Base-by-base conservation (phyloP, 78 protist species). In the Dictyostelium purpureum region DNA sequence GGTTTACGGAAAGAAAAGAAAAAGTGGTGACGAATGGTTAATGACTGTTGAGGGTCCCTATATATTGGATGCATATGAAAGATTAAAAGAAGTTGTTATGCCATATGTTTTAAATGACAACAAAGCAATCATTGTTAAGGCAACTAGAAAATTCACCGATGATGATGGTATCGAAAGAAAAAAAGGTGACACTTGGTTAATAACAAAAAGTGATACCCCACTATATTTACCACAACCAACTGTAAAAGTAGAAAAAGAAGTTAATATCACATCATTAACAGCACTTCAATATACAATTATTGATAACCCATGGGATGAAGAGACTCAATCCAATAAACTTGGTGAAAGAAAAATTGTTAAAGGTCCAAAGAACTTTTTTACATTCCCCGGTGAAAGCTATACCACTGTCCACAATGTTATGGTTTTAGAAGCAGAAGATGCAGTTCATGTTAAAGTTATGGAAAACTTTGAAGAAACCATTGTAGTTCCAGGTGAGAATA, bases 21-120 rank as follows among this genome's bases (percentile, higher is more conserved):
- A 67, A 37, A 33, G 52, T 19, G 89, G 89, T 67, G 89, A 80
- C 9, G 89, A 80, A 67, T 80, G 89, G 89, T 66, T 80, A 16
- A 42, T 80, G 40, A 19, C 18, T 1, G 19, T n/a, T 2, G 89
- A 80, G 43, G 89, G 89, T 49, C 65, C 89, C 6, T 80, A 57
- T 52, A 67, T 80, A 21, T 19, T 67, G 2, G 78, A 80, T 49
- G 77, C 89, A 35, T 80, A 80, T 51, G 89, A 80, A 51, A 73
- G 67, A 67, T 24, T 80, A 19, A 31, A 67, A 0, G 67, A 66
- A 49, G 49, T 18, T 6, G 73, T 80, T 26, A 67, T 67, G 2
- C 77, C 89, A 21, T 31, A 26, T 11, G 78, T 80, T 21, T 56
- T 80, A 7, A 78, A 80, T 26, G 77, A 67, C 11, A 63, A 65